phyloP scores from a whole-genome alignment of 345 rosid genomes.

The Excoecaria cochinchinensis region DNA sequence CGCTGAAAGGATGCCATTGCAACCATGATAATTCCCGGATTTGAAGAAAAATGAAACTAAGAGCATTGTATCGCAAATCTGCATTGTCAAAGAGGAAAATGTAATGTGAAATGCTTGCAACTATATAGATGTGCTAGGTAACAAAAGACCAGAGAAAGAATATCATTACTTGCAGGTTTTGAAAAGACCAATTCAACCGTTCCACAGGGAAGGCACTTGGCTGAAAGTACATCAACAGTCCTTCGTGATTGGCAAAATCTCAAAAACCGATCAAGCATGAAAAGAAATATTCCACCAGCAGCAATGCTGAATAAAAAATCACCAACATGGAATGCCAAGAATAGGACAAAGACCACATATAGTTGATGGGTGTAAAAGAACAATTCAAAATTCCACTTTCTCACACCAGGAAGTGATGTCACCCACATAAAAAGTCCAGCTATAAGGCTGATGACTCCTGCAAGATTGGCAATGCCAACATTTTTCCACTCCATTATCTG shows the following conservation, averaged over 20 bases:
- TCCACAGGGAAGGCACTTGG: conserved; percentile 77
- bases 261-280: conserved; percentile 82
- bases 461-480: conserved; percentile 53
- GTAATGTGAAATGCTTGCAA: conserved; percentile 1
- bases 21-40: conserved; percentile 81
- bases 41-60: conserved; percentile 85
- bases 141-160: neutral
- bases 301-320: conserved; percentile 65
- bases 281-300: conserved; percentile 78
- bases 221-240: conserved; percentile 67
- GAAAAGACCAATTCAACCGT: conserved; percentile 67
- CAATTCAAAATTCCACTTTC: conserved; percentile 71
- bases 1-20: conserved; percentile 98
- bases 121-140: conserved; percentile 2
- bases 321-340: conserved; percentile 84
- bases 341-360: conserved; percentile 68
- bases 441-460: conserved; percentile 76
- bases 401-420: conserved; percentile 65
- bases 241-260: conserved; percentile 85
- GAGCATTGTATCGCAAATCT: conserved; percentile 79
- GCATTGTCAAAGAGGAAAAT: conserved; percentile 2
- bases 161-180: conserved; percentile 63
- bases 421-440: conserved; percentile 90
- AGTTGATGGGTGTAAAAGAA: conserved; percentile 96
- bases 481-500: conserved; percentile 65